Conservation (phyloP, 257 asterid species). For the Gynochthodes officinalis region DNA sequence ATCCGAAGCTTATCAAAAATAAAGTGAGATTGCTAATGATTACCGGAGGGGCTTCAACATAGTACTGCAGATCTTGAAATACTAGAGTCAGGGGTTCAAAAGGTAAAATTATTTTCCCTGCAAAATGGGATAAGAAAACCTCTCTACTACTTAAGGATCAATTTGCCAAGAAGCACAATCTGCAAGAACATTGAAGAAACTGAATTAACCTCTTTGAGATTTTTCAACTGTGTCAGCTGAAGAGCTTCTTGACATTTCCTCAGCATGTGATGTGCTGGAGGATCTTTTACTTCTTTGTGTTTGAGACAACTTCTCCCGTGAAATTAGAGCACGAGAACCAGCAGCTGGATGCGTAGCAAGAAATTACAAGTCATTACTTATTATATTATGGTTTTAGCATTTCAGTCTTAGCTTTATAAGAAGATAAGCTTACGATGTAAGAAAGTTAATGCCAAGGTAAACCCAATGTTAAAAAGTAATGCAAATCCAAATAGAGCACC, state of each 20-base stretch:
- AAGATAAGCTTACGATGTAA: conserved; percentile 44
- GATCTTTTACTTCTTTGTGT: conserved; percentile 6
- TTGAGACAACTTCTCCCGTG: conserved; percentile 24
- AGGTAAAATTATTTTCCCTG: conserved; percentile 42
- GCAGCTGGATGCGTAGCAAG: conserved; percentile 23
- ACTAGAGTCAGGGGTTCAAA: conserved; percentile 45
- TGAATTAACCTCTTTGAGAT: conserved; percentile 16
- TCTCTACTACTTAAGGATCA: background rate
- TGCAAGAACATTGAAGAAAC: background rate
- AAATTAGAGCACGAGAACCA: conserved; percentile 33
- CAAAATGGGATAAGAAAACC: conserved; percentile 1
- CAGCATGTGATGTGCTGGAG: background rate
- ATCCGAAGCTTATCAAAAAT: background rate
- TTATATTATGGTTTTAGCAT: background rate
- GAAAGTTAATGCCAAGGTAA: conserved; percentile 39
- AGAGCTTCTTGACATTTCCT: conserved; percentile 1
- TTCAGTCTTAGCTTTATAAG: background rate
- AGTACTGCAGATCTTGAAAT: conserved; percentile 52
- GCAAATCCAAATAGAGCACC: conserved; percentile 52
- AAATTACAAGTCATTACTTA: background rate
- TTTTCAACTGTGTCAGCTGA: background rate
- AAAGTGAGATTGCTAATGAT: background rate
- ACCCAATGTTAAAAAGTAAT: conserved; percentile 52
- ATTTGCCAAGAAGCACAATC: background rate
- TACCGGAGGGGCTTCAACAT: conserved; percentile 50